A percentile compares a stretch with the other conserved stretches of the same genome.
phyloP scores from a whole-genome alignment of 2,329 filamentous ascomycete species.

The Aspergillus ibericus region DNA sequence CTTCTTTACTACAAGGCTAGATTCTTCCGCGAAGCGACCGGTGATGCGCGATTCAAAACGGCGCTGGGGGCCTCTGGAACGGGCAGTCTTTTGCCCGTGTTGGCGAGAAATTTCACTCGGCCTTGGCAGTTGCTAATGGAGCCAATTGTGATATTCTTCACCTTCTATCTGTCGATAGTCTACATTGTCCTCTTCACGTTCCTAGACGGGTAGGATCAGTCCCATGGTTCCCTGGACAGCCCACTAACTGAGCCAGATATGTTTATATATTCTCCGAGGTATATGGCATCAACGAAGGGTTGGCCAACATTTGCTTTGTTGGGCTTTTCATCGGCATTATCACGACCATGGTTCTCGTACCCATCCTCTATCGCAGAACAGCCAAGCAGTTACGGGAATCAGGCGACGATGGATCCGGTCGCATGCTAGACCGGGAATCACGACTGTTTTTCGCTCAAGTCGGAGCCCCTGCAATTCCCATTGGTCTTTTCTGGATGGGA shows the following conservation, averaged over 20 bases:
- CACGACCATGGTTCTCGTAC: constrained; percentile 40
- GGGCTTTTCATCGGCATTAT: constrained; percentile 47
- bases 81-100: not conserved
- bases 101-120: not conserved
- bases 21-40: constrained; percentile 40
- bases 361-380: constrained; percentile 49
- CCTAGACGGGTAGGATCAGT: constrained; percentile 35
- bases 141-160: constrained; percentile 25
- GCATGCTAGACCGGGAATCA: constrained; percentile 45
- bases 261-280: constrained; percentile 53
- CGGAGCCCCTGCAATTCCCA: constrained; percentile 50
- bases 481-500: constrained; percentile 59
- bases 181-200: constrained; percentile 37
- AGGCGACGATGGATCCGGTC: constrained; percentile 10
- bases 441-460: constrained; percentile 56
- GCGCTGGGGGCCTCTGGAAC: constrained; percentile 37
- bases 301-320: constrained; percentile 50
- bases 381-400: constrained; percentile 35
- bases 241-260: constrained; percentile 27
- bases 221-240: too few relatives aligned
- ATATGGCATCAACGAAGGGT: constrained; percentile 48
- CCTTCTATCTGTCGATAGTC: constrained; percentile 29
- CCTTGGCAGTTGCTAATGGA: constrained; percentile 23
- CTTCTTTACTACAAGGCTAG: constrained; percentile 46
- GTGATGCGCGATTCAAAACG: constrained; percentile 49